Conservation (phyloP, 768 basidiomycete species). For the Lanmaoa pseudosensibilis region DNA sequence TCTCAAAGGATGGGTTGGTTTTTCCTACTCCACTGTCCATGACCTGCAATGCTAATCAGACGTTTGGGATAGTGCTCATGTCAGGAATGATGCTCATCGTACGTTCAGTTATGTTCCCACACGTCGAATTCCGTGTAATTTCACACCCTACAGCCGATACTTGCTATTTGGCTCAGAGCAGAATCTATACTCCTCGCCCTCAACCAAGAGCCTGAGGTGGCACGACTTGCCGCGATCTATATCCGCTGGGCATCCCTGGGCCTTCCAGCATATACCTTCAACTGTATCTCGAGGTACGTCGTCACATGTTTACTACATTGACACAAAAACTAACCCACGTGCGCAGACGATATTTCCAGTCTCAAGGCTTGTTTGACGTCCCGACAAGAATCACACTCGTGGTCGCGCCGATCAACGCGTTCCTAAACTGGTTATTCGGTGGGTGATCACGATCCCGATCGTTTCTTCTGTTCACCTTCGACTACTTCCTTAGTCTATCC, state of each 20-base stretch:
- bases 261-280: constrained; percentile 72
- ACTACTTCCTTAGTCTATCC: constrained; percentile 34
- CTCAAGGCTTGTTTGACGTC: constrained; percentile 80
- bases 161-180: constrained; percentile 77
- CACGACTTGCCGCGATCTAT: constrained; percentile 72
- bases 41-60: constrained; percentile 4
- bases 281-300: constrained; percentile 50
- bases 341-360: constrained; percentile 60
- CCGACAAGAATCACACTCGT: constrained; percentile 82
- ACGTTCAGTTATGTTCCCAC: constrained; percentile 26
- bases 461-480: constrained; percentile 1
- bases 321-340: background rate
- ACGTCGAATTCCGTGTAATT: background rate
- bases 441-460: constrained; percentile 10
- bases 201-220: constrained; percentile 83
- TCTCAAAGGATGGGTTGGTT: constrained; percentile 79
- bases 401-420: constrained; percentile 82
- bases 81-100: constrained; percentile 60
- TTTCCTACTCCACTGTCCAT: background rate
- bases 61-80: constrained; percentile 51
- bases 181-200: constrained; percentile 75
- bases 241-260: constrained; percentile 75
- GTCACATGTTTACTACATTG: background rate
- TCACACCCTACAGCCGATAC: constrained; percentile 44
- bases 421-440: constrained; percentile 87